These are phyloP conservation scores for Pilobolus umbonatus DNA, from an alignment of 192 early-diverging fungal species.

Conservation along the genomic window DNA sequence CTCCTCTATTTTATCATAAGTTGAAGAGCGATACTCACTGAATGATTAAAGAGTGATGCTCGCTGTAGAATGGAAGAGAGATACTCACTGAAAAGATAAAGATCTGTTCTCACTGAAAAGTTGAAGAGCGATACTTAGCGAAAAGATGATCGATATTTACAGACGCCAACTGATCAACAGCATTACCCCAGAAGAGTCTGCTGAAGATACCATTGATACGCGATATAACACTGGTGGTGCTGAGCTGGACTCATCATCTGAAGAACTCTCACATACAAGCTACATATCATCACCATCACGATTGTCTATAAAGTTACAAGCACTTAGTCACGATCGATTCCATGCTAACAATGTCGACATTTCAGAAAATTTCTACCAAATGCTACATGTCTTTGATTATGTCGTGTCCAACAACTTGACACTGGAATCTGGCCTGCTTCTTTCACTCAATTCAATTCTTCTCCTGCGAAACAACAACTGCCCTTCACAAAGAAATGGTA, in stretches of 20 bases:
- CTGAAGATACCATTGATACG: too few species aligned
- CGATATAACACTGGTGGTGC: too few species aligned
- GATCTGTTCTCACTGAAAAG: too few species aligned
- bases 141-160: too few species aligned
- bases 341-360: slow-evolving; percentile 2
- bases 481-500: slow-evolving; percentile 13
- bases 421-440: slow-evolving; percentile 7
- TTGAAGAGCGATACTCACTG: too few species aligned
- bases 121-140: too few species aligned
- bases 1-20: too few species aligned
- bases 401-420: not conserved
- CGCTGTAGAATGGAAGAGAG: too few species aligned
- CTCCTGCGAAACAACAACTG: slow-evolving; percentile 11
- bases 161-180: too few species aligned
- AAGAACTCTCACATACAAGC: not conserved
- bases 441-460: slow-evolving; percentile 23
- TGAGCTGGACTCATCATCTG: slow-evolving; percentile 8
- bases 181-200: too few species aligned
- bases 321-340: not conserved
- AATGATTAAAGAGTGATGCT: too few species aligned
- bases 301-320: slow-evolving; percentile 3
- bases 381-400: slow-evolving; percentile 8
- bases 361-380: slow-evolving; percentile 13
- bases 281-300: not conserved
- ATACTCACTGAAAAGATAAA: too few species aligned